Conservation (phyloP, 2,329 filamentous ascomycete species). For the Colletotrichum chlorophyti region DNA sequence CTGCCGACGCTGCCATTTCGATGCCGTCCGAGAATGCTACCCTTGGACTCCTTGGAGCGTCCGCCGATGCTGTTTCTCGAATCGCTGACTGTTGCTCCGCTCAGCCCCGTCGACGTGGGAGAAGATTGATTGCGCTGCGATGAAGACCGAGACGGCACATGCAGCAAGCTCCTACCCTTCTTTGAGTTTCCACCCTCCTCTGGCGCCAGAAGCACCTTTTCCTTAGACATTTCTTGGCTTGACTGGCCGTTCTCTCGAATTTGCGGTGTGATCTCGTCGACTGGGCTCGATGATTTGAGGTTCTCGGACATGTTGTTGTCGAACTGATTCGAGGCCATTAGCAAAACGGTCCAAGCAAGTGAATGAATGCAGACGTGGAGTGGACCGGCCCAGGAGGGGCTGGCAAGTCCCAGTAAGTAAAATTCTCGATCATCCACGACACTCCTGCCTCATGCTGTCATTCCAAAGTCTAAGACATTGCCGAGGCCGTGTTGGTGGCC, state of each 20-base stretch:
- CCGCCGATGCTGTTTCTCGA: slow-evolving; percentile 67
- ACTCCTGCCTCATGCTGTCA: slow-evolving; percentile 15
- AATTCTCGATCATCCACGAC: slow-evolving; percentile 18
- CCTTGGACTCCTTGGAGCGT: slow-evolving; percentile 70
- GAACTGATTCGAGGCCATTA: slow-evolving; percentile 10
- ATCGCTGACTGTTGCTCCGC: slow-evolving; percentile 65
- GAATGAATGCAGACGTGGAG: slow-evolving; percentile 4
- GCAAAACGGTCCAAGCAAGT: slow-evolving; percentile 13
- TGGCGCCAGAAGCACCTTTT: slow-evolving; percentile 47
- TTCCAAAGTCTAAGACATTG: slow-evolving; percentile 30
- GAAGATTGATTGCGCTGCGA: slow-evolving; percentile 67
- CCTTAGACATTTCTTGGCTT: slow-evolving; percentile 49
- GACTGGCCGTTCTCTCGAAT: slow-evolving; percentile 35
- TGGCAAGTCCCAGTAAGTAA: slow-evolving; percentile 2
- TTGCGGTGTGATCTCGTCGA: slow-evolving; percentile 36
- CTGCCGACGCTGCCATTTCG: slow-evolving; percentile 74
- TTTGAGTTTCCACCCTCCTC: slow-evolving; percentile 52
- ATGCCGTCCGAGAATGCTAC: slow-evolving; percentile 67
- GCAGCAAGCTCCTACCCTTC: slow-evolving; percentile 59
- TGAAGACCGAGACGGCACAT: slow-evolving; percentile 68
- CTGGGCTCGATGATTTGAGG: slow-evolving; percentile 33
- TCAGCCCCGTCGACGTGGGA: slow-evolving; percentile 64
- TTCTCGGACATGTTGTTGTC: slow-evolving; percentile 40
- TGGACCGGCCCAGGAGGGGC: slow-evolving; percentile 22
- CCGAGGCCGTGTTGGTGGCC: slow-evolving; percentile 25